Base-by-base conservation (phyloP, 169 alveolate genomes). In the Plasmodium knowlesi region DNA sequence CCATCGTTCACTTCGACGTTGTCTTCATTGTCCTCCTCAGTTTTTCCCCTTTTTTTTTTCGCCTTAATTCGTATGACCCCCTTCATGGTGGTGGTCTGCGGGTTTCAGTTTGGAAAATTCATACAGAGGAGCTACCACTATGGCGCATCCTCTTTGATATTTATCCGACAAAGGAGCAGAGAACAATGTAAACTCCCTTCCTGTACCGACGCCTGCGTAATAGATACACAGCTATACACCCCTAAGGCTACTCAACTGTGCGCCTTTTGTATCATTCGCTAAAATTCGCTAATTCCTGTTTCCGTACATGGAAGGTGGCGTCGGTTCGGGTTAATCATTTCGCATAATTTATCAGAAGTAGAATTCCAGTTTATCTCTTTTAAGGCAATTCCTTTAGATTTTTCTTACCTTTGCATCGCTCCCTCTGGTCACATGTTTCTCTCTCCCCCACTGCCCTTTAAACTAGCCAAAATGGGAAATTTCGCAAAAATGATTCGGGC, bases 31-130 rank as follows among this genome's bases (percentile, higher is more conserved):
- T 41, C 19, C 28, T 57, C 82, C 32, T 81, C 78, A 41, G 39
- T 2, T 25, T 83, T 83, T 70, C 28, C 82, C 3, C 22, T 19
- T 25, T 34, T 67, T 9, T 30, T 70, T 70, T 70, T 39, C 41
- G 54, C 73, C 43, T 84, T 84, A 34, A 84, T 71, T 41, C 78
- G 74, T 70, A 84, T 71, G 32, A 84, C 83, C 28, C 72, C 73
- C 74, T 84, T 84, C 92, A 84, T 84, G 78, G 39, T 30, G 43
- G 25, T 34, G 41, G 28, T 50, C 22, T 16, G 61, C 25, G 22
- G 22, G 61, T 22, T 12, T 50, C 61, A 50, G 25, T 50, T 50
- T 50, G 46, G 41, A 5, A 41, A 80, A 0, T 46, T 80, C 12
- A 14, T 80, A 0, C 3, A 28, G 4, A 67, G 30, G 41, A 19